phyloP scores from a whole-genome alignment of 2,329 filamentous ascomycete genomes.

The Pseudogymnoascus sp. region DNA sequence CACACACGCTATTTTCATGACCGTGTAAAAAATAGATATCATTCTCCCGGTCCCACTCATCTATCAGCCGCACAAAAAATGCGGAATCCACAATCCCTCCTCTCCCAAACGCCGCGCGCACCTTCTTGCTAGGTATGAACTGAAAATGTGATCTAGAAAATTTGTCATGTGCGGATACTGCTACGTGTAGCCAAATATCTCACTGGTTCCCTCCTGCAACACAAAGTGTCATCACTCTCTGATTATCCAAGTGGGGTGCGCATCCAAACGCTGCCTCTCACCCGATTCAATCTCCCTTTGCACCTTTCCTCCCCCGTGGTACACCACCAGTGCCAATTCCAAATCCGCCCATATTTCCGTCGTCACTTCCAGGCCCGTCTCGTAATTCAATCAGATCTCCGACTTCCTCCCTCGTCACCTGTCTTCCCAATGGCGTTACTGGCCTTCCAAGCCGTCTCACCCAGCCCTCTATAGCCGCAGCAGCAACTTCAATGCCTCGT shows the following conservation, averaged over 20 bases:
- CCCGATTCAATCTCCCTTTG: conserved; percentile 5
- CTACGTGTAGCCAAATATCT: not conserved
- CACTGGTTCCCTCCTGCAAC: not conserved
- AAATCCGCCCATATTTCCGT: conserved; percentile 33
- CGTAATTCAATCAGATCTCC: conserved; percentile 67
- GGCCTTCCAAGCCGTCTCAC: conserved; percentile 63
- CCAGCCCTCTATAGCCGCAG: conserved; percentile 85
- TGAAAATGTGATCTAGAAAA: conserved; percentile 3
- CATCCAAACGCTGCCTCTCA: not conserved
- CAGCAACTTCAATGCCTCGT: conserved; percentile 54
- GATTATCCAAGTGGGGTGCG: not conserved
- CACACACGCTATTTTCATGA: not conserved
- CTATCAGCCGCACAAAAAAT: not conserved
- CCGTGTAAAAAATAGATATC: not conserved
- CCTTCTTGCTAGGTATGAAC: conserved; percentile 1
- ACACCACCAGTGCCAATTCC: conserved; percentile 21
- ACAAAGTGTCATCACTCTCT: not conserved
- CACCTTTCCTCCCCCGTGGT: conserved; percentile 11
- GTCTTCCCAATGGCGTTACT: conserved; percentile 37
- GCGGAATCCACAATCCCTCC: not conserved
- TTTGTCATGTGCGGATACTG: conserved; percentile 1
- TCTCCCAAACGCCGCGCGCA: not conserved
- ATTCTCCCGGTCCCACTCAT: not conserved
- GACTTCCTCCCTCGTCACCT: conserved; percentile 39
- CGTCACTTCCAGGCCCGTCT: conserved; percentile 52